Base-by-base conservation (phyloP, 1,284 basidiomycete species). In the Irpex sp. region DNA sequence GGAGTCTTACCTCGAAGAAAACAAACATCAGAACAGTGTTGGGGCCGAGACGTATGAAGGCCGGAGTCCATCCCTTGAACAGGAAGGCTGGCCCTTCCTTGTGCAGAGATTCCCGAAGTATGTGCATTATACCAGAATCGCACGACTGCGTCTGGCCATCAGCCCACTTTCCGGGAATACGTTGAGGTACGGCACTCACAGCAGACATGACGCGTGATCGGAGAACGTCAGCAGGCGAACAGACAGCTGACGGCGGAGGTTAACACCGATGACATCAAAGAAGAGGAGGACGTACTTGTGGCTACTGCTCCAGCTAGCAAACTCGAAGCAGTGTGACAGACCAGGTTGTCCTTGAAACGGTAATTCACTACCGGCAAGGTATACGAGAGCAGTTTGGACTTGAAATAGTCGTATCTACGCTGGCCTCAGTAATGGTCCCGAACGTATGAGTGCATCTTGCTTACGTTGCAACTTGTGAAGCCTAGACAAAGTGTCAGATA, bases 61-160 rank as follows among this genome's bases (percentile, higher is more conserved):
- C 89, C 6, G 92, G 92, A 13, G 90, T 90, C 93, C 93, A 93
- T 39, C 94, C 91, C 72, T 93, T 94, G 79, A 97, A 94, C 65
- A 96, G 81, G 76, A 95, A 95, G 65, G 81, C 79, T 1, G 88
- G 81, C 0, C 95, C 94, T 79, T 97, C 94, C 66, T 87, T 79
- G 43, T 81, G 81, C 50, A 92, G 74, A 1, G 89, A 89, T 39
- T 74, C 77, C 35, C 74, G 76, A 17, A 92, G 73, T 39, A 91
- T 78, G 59, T 83, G 78, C 21, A 84, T 50, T 3, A 77, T 15
- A 75, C 77, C 1, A 77, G 71, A 13, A 81, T 77, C 53, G 78
- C 53, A 79, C 13, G 86, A 69, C 75, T 77, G 58, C 7, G 33
- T 3, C 51, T 33, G 17, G 19, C 1, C 3, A 33, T 61, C 54